Percentiles rank a stretch among this genome's conserved stretches.
Evolutionary conservation across 441 rosid genomes (phyloP).

Genomic region (Mallotus repandus): DNA sequence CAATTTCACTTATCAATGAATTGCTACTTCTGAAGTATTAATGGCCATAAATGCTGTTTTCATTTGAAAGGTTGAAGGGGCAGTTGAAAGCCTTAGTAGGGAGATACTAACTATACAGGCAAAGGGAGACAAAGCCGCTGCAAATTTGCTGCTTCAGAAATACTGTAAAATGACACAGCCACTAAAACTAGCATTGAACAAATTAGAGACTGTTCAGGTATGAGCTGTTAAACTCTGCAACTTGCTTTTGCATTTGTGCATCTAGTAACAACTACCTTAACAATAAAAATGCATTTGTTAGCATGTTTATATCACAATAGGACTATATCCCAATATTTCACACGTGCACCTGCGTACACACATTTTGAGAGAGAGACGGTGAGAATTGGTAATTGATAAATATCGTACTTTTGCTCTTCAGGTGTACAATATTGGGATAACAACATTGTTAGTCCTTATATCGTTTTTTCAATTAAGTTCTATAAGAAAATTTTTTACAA

Average conservation of each 20-base stretch:
- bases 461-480: too few species aligned
- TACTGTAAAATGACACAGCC: constrained; percentile 65
- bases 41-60: constrained; percentile 19
- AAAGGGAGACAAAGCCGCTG: constrained; percentile 78
- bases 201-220: constrained; percentile 68
- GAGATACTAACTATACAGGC: constrained; percentile 90
- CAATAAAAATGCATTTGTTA: not conserved
- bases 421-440: not conserved
- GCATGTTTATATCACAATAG: not conserved
- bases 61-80: constrained; percentile 60
- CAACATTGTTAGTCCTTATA: too few species aligned
- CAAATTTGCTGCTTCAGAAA: constrained; percentile 58
- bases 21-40: constrained; percentile 13
- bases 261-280: not conserved
- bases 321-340: not conserved
- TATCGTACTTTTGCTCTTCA: not conserved
- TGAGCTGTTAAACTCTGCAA: constrained; percentile 10
- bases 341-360: too few species aligned
- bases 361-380: not conserved
- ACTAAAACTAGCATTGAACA: constrained; percentile 58
- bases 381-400: not conserved
- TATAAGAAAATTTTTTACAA: too few species aligned
- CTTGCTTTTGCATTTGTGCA: constrained; percentile 4
- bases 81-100: constrained; percentile 81
- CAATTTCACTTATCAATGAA: constrained; percentile 6